These are phyloP conservation scores for Quercus tomentella DNA, from an alignment of 331 rosid species.

Conservation along the genomic window DNA sequence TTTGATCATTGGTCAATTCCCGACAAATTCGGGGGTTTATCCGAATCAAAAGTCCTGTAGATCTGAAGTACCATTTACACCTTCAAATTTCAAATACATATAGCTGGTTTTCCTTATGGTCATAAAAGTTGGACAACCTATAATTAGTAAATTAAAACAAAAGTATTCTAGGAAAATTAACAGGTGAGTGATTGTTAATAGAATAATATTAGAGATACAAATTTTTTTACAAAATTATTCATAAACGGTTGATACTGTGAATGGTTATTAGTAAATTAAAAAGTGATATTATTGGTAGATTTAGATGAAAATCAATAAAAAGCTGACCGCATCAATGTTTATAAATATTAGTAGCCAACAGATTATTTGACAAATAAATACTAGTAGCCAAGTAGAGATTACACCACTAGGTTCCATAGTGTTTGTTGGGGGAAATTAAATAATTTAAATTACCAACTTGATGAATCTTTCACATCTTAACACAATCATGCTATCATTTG, in stretches of 20 bases:
- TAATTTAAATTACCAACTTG: background rate
- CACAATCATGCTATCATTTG: background rate
- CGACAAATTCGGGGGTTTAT: background rate
- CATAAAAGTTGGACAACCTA: no score
- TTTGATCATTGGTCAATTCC: background rate
- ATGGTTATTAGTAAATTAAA: no score
- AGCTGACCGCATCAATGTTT: fast-evolving
- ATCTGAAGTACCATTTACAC: background rate
- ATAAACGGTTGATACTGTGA: fast-evolving
- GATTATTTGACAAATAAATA: background rate
- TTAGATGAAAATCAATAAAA: no score
- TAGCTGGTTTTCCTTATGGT: background rate
- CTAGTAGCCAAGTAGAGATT: background rate
- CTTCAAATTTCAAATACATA: background rate
- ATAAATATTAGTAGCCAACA: background rate
- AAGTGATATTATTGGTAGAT: fast-evolving
- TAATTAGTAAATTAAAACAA: no score
- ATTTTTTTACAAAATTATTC: no score
- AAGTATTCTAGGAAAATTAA: no score
- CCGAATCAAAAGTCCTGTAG: background rate
- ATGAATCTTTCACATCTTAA: background rate
- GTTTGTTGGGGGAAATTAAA: background rate
- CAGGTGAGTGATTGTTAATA: no score
- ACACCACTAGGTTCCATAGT: background rate
- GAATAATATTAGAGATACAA: no score